Evolutionary conservation across 306 rosid genomes (phyloP).

Genomic region (Cucumis hystrix): DNA sequence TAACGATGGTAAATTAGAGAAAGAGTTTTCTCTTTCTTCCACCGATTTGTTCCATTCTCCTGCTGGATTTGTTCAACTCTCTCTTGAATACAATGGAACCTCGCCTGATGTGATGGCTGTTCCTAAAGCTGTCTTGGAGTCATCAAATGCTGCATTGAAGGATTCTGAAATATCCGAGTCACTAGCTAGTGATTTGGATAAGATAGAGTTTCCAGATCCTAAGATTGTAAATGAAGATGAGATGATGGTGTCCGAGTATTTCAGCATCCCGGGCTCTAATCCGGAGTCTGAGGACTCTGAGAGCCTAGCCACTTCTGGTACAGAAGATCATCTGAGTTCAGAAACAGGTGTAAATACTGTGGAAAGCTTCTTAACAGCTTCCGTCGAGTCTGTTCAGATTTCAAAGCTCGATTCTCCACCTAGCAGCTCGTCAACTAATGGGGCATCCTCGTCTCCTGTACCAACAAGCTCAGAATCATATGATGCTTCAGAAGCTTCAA

Average conservation of each 20-base stretch:
- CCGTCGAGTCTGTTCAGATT: constrained; percentile 32
- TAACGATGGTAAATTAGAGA: constrained; percentile 57
- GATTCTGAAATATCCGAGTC: constrained; percentile 25
- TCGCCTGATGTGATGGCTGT: constrained; percentile 58
- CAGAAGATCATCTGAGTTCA: constrained; percentile 24
- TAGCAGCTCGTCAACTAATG: constrained; percentile 58
- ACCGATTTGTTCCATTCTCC: constrained; percentile 90
- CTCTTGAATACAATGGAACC: constrained; percentile 51
- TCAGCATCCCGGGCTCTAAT: constrained; percentile 40
- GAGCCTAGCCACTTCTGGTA: constrained; percentile 37
- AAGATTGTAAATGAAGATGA: constrained; percentile 71
- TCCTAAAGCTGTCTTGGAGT: constrained; percentile 15
- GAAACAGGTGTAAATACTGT: background rate
- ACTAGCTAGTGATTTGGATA: constrained; percentile 47
- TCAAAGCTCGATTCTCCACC: constrained; percentile 56
- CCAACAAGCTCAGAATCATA: constrained; percentile 9
- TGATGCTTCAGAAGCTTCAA: background rate
- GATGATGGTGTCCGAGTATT: constrained; percentile 82
- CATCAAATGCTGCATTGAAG: constrained; percentile 12
- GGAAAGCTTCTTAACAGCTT: constrained; percentile 7
- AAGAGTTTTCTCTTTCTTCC: constrained; percentile 88
- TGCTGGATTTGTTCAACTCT: constrained; percentile 69
- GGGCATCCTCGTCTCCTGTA: constrained; percentile 21
- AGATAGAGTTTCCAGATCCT: constrained; percentile 82
- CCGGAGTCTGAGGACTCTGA: constrained; percentile 53